phyloP scores from a whole-genome alignment of 1,284 basidiomycete species.

The Heterobasidion annosum region DNA sequence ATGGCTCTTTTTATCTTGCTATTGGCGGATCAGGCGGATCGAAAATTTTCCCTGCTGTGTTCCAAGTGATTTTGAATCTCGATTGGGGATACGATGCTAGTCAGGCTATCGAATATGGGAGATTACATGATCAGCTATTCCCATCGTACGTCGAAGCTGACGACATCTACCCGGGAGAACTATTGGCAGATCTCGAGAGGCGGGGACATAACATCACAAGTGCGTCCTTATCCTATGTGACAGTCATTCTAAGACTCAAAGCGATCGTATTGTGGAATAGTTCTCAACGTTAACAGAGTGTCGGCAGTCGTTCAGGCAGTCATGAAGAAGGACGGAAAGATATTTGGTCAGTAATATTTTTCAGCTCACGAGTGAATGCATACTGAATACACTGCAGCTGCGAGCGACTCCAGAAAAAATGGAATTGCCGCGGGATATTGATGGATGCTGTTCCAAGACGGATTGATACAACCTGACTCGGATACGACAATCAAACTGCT shows the following conservation, averaged over 20 bases:
- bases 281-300: constrained; percentile 46
- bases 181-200: constrained; percentile 45
- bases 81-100: constrained; percentile 78
- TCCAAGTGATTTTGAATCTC: constrained; percentile 76
- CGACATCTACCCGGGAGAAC: constrained; percentile 39
- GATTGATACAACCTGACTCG: no score
- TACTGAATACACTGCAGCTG: constrained; percentile 35
- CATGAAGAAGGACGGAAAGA: constrained; percentile 36
- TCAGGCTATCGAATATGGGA: constrained; percentile 74
- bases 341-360: constrained; percentile 42
- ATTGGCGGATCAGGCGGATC: constrained; percentile 86
- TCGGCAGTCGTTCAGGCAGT: constrained; percentile 72
- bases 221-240: constrained; percentile 20
- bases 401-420: constrained; percentile 79
- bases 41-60: constrained; percentile 74
- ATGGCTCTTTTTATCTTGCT: constrained; percentile 65
- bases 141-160: constrained; percentile 64
- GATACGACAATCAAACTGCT: no score
- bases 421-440: constrained; percentile 77
- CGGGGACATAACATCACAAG: constrained; percentile 71
- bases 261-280: constrained; percentile 12
- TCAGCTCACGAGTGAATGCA: neutral
- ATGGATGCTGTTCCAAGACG: constrained; percentile 3
- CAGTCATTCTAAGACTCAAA: neutral
- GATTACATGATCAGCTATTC: constrained; percentile 90